phyloP scores from a whole-genome alignment of 2,329 filamentous ascomycete species.

The Aspergillus aculeatus region DNA sequence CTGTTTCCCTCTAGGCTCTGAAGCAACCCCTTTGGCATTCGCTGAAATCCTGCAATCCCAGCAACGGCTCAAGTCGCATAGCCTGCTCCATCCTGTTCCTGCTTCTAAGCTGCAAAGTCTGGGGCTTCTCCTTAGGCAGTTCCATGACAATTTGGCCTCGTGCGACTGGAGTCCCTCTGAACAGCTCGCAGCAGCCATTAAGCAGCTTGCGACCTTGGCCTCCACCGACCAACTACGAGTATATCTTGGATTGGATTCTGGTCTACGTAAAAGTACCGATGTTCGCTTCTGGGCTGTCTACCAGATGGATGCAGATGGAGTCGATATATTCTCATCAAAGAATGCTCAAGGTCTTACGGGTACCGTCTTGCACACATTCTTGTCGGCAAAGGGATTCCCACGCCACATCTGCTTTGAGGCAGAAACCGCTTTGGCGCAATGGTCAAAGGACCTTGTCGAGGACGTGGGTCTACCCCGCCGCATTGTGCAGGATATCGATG shows the following conservation, averaged over 20 bases:
- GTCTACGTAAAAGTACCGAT: conserved; percentile 38
- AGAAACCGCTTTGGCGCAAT: conserved; percentile 40
- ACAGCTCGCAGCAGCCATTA: conserved; percentile 28
- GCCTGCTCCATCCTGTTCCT: conserved; percentile 42
- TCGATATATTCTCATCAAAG: conserved; percentile 46
- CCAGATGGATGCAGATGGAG: conserved; percentile 32
- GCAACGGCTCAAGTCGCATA: conserved; percentile 41
- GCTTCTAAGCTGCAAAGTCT: conserved; percentile 36
- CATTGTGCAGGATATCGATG: conserved; percentile 43
- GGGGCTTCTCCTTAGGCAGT: conserved; percentile 31
- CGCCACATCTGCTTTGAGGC: conserved; percentile 42
- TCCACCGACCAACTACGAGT: conserved; percentile 31
- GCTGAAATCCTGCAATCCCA: conserved; percentile 48
- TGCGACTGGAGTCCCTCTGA: conserved; percentile 20
- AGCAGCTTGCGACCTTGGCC: conserved; percentile 31
- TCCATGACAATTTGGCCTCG: conserved; percentile 27
- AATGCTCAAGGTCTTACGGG: conserved; percentile 44
- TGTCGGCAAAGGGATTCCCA: conserved; percentile 42
- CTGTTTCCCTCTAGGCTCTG: conserved; percentile 50
- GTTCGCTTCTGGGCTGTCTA: conserved; percentile 45
- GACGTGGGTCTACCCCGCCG: conserved; percentile 37
- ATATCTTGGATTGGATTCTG: conserved; percentile 42
- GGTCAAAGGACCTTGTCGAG: conserved; percentile 32
- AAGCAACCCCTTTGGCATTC: conserved; percentile 43
- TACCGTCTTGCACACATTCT: conserved; percentile 48